These are phyloP conservation scores for Coniochaeta sp. DNA, from an alignment of 2,329 filamentous ascomycete genomes.

Conservation along the genomic window DNA sequence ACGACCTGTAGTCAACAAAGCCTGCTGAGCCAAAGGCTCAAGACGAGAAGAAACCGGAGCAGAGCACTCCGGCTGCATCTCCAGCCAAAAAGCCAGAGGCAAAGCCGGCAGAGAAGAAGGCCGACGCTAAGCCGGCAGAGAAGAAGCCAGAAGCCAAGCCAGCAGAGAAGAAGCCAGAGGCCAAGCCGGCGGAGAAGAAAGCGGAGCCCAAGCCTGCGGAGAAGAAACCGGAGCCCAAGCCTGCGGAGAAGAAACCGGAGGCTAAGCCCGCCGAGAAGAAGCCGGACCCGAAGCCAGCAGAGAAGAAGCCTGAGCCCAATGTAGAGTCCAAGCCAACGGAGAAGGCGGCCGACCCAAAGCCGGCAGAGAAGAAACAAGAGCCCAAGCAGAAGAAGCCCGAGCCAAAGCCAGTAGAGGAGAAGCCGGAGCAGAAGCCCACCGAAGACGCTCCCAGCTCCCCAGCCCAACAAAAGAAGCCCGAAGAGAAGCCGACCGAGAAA, in stretches of 20 bases:
- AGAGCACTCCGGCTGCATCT: background rate
- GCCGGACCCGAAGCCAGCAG: slow-evolving; percentile 5
- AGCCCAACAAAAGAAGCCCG: background rate
- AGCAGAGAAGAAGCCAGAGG: background rate
- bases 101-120: background rate
- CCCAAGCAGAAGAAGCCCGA: background rate
- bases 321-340: slow-evolving; percentile 7
- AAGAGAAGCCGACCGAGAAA: background rate
- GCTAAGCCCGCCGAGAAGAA: slow-evolving; percentile 6
- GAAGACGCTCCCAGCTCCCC: no score
- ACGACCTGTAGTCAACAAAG: background rate
- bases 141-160: background rate
- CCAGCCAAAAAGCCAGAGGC: background rate
- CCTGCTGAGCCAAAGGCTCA: background rate
- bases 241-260: slow-evolving; percentile 5
- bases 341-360: background rate
- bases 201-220: background rate
- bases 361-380: background rate
- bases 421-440: background rate
- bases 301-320: slow-evolving; percentile 6
- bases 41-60: slow-evolving; percentile 1
- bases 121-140: background rate
- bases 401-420: background rate
- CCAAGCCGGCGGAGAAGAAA: background rate
- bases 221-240: slow-evolving; percentile 4